Evolutionary conservation across 2,329 filamentous ascomycete species (phyloP), one percentile per base, ranked within the genome.

Genomic region (Neospermospora avenae): DNA sequence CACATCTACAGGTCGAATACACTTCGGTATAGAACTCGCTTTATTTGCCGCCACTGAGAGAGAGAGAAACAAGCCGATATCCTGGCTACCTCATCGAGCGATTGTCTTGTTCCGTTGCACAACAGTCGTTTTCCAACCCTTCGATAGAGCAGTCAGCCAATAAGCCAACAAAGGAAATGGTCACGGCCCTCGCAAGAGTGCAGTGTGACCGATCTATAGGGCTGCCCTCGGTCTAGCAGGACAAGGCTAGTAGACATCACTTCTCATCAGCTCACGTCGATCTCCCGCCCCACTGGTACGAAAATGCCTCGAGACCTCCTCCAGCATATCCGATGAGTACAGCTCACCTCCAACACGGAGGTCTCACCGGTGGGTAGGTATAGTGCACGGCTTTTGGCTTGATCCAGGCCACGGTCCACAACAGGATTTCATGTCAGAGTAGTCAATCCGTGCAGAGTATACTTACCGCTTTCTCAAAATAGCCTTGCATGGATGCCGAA

Each of bases 261-360:
- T 18, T 39, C 24, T 42, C 51, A 42, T 54, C 51, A 54, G 51
- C 51, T 54, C 51, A 51, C 35, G 51, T 54, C 51, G 51, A 54
- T 54, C 51, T 54, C 51, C 51, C 51, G 51, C 22, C 37, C 51
- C 51, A 34, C 31, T 18, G 20, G 51, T 54, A 54, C 35, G 51
- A 54, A 28, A 22, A 54, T 22, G 51, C 51, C 22, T 3, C 14
- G 8, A 22, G 28, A 51, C 48, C 48, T 51, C 31, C 35, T 37
- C n/a, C 28, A 51, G 48, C 31, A 51, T 51, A 8, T 34, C 28
- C 22, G 24, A n/a, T 5, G 31, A 37, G 35, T 54, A 42, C 51
- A 54, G 51, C 51, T 54, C 48, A 51, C 28, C 48, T 51, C 48
- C 18, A 5, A 10, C 48, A 1, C 35, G 11, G 13, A 51, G 22